Conservation (phyloP, 2,329 filamentous ascomycete genomes). For the Penicillium polonicum region DNA sequence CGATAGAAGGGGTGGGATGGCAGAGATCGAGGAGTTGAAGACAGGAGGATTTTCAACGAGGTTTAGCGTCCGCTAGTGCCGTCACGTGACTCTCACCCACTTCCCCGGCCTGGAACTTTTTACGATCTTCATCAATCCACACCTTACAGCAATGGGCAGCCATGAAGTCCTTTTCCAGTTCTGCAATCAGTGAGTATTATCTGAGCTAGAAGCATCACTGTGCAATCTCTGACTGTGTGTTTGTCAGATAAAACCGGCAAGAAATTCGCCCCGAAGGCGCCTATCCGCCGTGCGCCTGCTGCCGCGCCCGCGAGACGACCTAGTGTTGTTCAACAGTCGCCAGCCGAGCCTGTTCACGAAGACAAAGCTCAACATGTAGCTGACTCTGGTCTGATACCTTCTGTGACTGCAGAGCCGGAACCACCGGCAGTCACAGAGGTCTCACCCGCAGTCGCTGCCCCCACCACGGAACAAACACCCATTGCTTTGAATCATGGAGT, state of each 20-base stretch:
- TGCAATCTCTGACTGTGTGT: conserved; percentile 10
- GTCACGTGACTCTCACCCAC: conserved; percentile 37
- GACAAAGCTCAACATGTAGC: conserved; percentile 6
- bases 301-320: conserved; percentile 40
- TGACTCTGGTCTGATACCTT: conserved; percentile 1
- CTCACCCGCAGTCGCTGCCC: conserved; percentile 10
- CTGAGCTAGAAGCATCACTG: too few species aligned
- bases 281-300: conserved; percentile 53
- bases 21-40: conserved; percentile 31
- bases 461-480: conserved; percentile 26
- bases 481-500: conserved; percentile 4
- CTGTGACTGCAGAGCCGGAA: conserved; percentile 5
- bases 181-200: conserved; percentile 50
- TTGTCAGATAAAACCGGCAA: conserved; percentile 63
- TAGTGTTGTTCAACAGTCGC: conserved; percentile 40
- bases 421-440: background rate
- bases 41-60: conserved; percentile 46
- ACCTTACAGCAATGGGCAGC: conserved; percentile 25
- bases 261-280: conserved; percentile 74
- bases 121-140: conserved; percentile 13
- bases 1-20: conserved; percentile 23
- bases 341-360: conserved; percentile 2
- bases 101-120: conserved; percentile 32
- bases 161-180: conserved; percentile 55
- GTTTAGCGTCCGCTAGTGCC: conserved; percentile 36